Base-by-base conservation (phyloP, 208 protist species). In the Angomonas desouzai region DNA sequence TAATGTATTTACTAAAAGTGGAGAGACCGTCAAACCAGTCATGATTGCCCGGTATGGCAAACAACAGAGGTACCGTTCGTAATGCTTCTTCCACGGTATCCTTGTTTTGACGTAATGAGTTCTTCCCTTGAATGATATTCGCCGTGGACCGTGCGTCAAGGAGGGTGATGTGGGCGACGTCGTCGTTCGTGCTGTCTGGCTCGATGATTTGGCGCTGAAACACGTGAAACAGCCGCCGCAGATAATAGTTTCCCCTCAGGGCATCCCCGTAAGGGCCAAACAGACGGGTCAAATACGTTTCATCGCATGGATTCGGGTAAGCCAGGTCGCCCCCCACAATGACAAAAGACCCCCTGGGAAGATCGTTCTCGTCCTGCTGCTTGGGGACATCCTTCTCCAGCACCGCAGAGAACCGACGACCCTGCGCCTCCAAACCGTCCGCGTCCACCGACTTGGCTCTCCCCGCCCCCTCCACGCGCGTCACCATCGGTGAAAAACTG, bases 21-120 rank as follows among this genome's bases (percentile, higher is more conserved):
- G 75, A 69, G 27, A 93, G 83, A 11, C 90, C 90, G 60, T 96
- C 90, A 61, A 92, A 79, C 90, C 90, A 96, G 72, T 93, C 90
- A 74, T 96, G 87, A 62, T 93, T 96, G 45, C 87, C 87, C 3
- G 90, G 90, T 47, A 93, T 89, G 20, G 89, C 76, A 58, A 93
- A 94, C 16, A 91, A 72, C 58, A 92, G 48, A 55, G 89, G 86
- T 56, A 80, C 61, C 33, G 67, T 88, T 20, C 70, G 79, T 56
- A 91, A 66, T 18, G 76, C 77, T 59, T 84, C 76, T 55, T 83
- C 75, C 18, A 65, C 75, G 3, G 66, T 84, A 9, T 62, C 68
- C 55, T 60, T 61, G 16, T 60, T 55, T 16, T 45, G 34, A 13
- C 71, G 55, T 28, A 77, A 67, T 40, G 64, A 63, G 29, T 76